phyloP scores from a whole-genome alignment of 768 basidiomycete genomes.

The Xerocomellus dryophilus region DNA sequence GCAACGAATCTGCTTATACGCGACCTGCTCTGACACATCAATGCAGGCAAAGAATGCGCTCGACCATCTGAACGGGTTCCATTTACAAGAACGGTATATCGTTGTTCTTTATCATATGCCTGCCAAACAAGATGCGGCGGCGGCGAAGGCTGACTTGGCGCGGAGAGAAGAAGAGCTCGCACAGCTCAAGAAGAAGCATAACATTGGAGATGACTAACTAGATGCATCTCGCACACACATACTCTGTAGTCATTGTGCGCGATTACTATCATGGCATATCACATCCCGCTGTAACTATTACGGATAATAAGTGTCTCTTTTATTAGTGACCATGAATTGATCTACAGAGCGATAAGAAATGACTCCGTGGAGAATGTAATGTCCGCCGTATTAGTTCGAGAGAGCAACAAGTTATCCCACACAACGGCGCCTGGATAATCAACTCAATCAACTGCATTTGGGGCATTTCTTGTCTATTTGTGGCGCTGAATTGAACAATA shows the following conservation, averaged over 20 bases:
- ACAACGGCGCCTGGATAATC: slow-evolving; percentile 8
- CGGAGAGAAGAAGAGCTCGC: slow-evolving; percentile 87
- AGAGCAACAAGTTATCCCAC: slow-evolving; percentile 4
- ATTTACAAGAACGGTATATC: slow-evolving; percentile 96
- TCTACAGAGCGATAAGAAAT: slow-evolving; percentile 7
- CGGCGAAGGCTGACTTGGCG: slow-evolving; percentile 88
- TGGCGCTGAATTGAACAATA: slow-evolving; percentile 40
- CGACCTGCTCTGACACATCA: slow-evolving; percentile 14
- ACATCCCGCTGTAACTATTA: neutral
- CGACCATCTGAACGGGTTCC: slow-evolving; percentile 96
- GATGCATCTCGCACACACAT: slow-evolving; percentile 12
- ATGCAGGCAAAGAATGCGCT: slow-evolving; percentile 91
- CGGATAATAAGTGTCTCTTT: slow-evolving; percentile 10
- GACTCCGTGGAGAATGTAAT: slow-evolving; percentile 8
- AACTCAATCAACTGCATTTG: slow-evolving; percentile 23
- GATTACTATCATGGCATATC: slow-evolving; percentile 1
- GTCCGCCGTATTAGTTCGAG: slow-evolving; percentile 4
- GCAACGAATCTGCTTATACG: slow-evolving; percentile 22
- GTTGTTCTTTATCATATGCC: slow-evolving; percentile 98
- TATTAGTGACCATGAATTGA: slow-evolving; percentile 3
- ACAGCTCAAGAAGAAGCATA: slow-evolving; percentile 80
- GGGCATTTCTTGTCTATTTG: slow-evolving; percentile 61
- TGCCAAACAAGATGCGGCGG: slow-evolving; percentile 91
- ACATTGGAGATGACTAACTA: slow-evolving; percentile 72
- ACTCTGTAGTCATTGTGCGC: slow-evolving; percentile 3